phyloP scores from a whole-genome alignment of 805 yeast genomes.

The Torulaspora maleeae region DNA sequence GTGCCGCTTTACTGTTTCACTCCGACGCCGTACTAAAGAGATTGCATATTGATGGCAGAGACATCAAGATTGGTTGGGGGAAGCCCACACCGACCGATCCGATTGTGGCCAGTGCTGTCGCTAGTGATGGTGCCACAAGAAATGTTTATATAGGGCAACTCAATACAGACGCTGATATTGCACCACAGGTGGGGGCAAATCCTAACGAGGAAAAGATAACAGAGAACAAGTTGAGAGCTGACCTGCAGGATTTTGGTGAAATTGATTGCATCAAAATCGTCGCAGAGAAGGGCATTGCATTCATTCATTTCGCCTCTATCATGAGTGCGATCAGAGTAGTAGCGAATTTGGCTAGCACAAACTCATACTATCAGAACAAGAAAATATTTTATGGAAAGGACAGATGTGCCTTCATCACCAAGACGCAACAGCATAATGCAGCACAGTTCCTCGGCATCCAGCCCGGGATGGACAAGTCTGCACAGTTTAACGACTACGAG shows the following conservation, averaged over 20 bases:
- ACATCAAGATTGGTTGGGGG: slow-evolving; percentile 91
- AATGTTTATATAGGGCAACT: slow-evolving; percentile 86
- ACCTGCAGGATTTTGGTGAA: slow-evolving; percentile 67
- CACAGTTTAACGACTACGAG: slow-evolving; percentile 60
- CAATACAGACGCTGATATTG: slow-evolving; percentile 42
- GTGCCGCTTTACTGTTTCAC: slow-evolving; percentile 84
- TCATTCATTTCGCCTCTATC: slow-evolving; percentile 84
- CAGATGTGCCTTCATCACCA: slow-evolving; percentile 89
- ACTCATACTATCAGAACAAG: slow-evolving; percentile 64
- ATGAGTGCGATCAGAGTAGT: slow-evolving; percentile 84
- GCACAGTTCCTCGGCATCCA: slow-evolving; percentile 90
- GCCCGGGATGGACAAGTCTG: slow-evolving; percentile 79
- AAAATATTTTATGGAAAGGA: slow-evolving; percentile 91
- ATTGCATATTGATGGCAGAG: slow-evolving; percentile 72
- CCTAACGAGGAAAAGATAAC: slow-evolving; percentile 32
- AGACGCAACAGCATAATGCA: slow-evolving; percentile 94
- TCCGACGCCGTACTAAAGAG: slow-evolving; percentile 87
- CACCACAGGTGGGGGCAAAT: slow-evolving; percentile 17
- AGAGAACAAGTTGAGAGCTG: slow-evolving; percentile 62
- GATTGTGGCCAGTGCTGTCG: slow-evolving; percentile 68
- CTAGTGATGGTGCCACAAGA: slow-evolving; percentile 86
- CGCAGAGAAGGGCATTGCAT: slow-evolving; percentile 78
- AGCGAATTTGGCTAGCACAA: slow-evolving; percentile 58
- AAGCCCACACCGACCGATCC: slow-evolving; percentile 71
- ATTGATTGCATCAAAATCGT: slow-evolving; percentile 82